phyloP scores from a whole-genome alignment of 805 yeast genomes.

The Yamadazyma endophytica region DNA sequence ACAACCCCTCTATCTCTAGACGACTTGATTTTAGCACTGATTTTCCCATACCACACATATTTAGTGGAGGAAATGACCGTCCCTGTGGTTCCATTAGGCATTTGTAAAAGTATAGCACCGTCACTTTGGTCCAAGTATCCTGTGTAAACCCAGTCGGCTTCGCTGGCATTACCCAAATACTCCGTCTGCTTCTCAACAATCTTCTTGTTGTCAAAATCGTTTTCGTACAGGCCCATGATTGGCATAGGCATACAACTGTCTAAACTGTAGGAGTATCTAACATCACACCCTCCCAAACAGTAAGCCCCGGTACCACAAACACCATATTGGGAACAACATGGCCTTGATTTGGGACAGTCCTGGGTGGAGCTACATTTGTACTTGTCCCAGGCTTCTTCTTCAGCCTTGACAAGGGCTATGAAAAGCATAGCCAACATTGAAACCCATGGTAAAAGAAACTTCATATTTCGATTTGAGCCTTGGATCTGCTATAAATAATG shows the following conservation, averaged over 20 bases:
- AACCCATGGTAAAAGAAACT: slow-evolving; percentile 2
- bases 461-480: too few species aligned
- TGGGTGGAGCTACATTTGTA: slow-evolving; percentile 47
- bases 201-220: slow-evolving; percentile 29
- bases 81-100: slow-evolving; percentile 75
- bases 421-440: slow-evolving; percentile 8
- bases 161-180: slow-evolving; percentile 69
- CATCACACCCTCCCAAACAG: slow-evolving; percentile 89
- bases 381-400: slow-evolving; percentile 7
- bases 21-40: slow-evolving; percentile 63
- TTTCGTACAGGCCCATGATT: slow-evolving; percentile 43
- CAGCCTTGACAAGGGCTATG: slow-evolving; percentile 5
- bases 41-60: slow-evolving; percentile 85
- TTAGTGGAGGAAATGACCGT: slow-evolving; percentile 76
- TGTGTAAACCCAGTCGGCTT: slow-evolving; percentile 65
- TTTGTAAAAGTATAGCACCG: slow-evolving; percentile 58
- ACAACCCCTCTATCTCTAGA: slow-evolving; percentile 79
- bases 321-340: slow-evolving; percentile 85
- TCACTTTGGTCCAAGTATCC: slow-evolving; percentile 52
- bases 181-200: slow-evolving; percentile 21
- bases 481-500: too few species aligned
- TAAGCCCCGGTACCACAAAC: slow-evolving; percentile 70
- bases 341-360: slow-evolving; percentile 71
- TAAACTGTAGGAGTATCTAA: slow-evolving; percentile 58
- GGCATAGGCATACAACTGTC: slow-evolving; percentile 87